These are phyloP conservation scores for Calophaca sinica DNA, from an alignment of 306 rosid species.

Conservation along the genomic window DNA sequence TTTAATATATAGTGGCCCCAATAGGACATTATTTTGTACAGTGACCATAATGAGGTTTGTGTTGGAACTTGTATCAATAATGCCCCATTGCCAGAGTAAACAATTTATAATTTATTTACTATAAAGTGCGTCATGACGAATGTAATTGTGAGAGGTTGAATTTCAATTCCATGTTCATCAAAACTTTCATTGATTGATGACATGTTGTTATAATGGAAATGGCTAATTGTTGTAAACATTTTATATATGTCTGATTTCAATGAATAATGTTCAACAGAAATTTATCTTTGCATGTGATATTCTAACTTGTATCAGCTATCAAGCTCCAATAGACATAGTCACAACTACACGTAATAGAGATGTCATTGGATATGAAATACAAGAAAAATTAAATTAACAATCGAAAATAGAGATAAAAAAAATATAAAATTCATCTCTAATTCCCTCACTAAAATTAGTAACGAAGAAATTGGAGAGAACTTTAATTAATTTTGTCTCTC, in stretches of 20 bases:
- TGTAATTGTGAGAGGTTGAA: neutral
- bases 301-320: too few species aligned
- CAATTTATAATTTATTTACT: conserved; percentile 39
- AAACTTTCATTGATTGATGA: neutral
- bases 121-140: conserved; percentile 28
- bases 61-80: conserved; percentile 70
- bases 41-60: conserved; percentile 55
- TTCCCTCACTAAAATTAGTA: too few species aligned
- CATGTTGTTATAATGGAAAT: neutral
- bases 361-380: too few species aligned
- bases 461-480: too few species aligned
- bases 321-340: too few species aligned
- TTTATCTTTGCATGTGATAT: too few species aligned
- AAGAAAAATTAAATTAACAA: too few species aligned
- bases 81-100: conserved; percentile 52
- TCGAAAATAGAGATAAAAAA: too few species aligned
- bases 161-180: conserved; percentile 38
- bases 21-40: conserved; percentile 47
- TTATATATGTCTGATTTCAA: neutral
- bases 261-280: neutral
- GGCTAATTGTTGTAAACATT: neutral
- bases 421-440: too few species aligned
- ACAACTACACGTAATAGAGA: too few species aligned
- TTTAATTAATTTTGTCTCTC: too few species aligned
- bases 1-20: conserved; percentile 57